Conservation (phyloP, 139 green algal genomes). For the Coelastrella sp. region DNA sequence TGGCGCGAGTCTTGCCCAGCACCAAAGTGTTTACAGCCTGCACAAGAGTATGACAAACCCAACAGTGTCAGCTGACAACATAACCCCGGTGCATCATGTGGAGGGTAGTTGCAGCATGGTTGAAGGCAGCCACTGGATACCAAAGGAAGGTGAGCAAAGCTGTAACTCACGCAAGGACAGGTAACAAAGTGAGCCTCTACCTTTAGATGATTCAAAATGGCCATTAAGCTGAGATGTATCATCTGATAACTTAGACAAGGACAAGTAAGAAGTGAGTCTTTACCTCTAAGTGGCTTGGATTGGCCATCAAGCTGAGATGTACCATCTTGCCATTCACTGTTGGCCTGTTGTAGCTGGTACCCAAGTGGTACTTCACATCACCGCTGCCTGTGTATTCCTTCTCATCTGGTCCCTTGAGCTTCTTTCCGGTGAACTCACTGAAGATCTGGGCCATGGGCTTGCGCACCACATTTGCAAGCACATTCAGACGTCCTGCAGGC, state of each 20-base stretch:
- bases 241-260: too few species aligned
- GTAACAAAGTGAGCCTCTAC: too few species aligned
- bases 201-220: slow-evolving; percentile 97
- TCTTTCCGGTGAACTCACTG: slow-evolving; percentile 91
- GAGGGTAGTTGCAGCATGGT: too few species aligned
- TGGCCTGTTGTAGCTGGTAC: slow-evolving; percentile 94
- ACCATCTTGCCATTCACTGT: slow-evolving; percentile 90
- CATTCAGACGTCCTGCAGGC: slow-evolving; percentile 90
- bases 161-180: neutral
- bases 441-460: slow-evolving; percentile 99
- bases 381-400: slow-evolving; percentile 58
- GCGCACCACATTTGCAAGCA: slow-evolving; percentile 98
- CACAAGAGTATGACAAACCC: too few species aligned
- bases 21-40: slow-evolving; percentile 92
- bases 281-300: slow-evolving; percentile 94
- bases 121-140: too few species aligned
- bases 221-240: slow-evolving; percentile 94
- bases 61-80: too few species aligned
- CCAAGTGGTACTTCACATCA: slow-evolving; percentile 97
- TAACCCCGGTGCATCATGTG: too few species aligned
- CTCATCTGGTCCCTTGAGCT: slow-evolving; percentile 51
- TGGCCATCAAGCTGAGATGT: slow-evolving; percentile 95
- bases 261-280: too few species aligned
- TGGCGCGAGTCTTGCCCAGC: slow-evolving; percentile 94
- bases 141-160: too few species aligned